A percentile compares a stretch with the other conserved stretches of the same genome.
These are phyloP conservation scores for Panicum virgatum DNA, from an alignment of 202 grass and related monocot genomes.

Conservation along the genomic window DNA sequence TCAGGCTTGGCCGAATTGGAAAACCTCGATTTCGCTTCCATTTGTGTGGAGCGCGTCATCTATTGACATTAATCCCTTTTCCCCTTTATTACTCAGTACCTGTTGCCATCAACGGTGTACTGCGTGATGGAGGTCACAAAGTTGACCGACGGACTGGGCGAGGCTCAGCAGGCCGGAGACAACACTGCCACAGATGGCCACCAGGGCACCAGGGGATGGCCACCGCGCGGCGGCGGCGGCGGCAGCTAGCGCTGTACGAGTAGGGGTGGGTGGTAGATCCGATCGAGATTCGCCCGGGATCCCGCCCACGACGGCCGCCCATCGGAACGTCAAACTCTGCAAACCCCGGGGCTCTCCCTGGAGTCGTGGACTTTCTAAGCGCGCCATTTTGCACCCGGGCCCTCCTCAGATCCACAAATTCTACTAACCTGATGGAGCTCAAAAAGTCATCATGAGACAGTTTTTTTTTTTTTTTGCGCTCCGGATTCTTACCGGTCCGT, in stretches of 20 bases:
- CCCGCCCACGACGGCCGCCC: not conserved
- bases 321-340: not conserved
- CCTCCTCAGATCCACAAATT: not conserved
- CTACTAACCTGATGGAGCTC: not conserved
- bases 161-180: not conserved
- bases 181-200: not conserved
- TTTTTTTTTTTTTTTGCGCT: not conserved
- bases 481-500: not conserved
- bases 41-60: not conserved
- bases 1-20: not conserved
- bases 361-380: not conserved
- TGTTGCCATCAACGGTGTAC: not conserved
- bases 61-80: no score
- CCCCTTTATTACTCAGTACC: no score
- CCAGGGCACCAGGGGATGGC: not conserved
- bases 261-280: slow-evolving; percentile 22
- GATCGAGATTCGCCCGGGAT: slow-evolving; percentile 32
- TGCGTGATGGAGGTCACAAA: not conserved
- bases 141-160: not conserved
- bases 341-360: not conserved
- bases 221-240: not conserved
- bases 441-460: no score
- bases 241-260: not conserved
- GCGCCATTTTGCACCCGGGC: not conserved
- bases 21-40: not conserved